Conservation (phyloP, 2,329 filamentous ascomycete genomes). For the Pseudogymnoascus sp. region DNA sequence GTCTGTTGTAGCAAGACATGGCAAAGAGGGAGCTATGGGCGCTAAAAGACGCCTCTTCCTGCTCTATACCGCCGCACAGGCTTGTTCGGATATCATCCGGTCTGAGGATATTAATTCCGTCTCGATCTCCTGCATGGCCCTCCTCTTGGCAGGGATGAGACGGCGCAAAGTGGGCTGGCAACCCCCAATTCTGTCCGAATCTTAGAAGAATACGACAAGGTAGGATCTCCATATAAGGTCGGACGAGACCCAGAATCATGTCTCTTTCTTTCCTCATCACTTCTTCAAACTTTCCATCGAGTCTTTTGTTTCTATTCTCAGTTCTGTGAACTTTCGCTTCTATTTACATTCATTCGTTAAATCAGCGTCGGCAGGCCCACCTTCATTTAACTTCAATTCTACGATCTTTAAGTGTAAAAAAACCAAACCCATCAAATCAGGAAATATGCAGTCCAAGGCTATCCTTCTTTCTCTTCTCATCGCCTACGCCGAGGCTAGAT, state of each 20-base stretch:
- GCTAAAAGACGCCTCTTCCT: neutral
- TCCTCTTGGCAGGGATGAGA: conserved; percentile 4
- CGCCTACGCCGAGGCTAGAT: conserved; percentile 32
- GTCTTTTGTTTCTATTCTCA: conserved; percentile 22
- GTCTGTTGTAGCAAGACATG: neutral
- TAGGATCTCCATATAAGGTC: conserved; percentile 2
- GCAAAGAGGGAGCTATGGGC: conserved; percentile 4
- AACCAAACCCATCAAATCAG: neutral
- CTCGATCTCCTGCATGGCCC: neutral
- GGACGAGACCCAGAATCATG: conserved; percentile 4
- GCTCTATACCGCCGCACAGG: neutral
- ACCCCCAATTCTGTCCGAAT: neutral
- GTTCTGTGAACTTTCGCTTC: conserved; percentile 29
- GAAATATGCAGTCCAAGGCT: conserved; percentile 24
- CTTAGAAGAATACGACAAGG: neutral
- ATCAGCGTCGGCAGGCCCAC: conserved; percentile 20
- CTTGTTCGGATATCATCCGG: neutral
- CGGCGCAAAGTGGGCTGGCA: neutral
- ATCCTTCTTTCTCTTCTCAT: conserved; percentile 21
- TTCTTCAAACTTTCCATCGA: conserved; percentile 14
- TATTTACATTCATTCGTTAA: conserved; percentile 20
- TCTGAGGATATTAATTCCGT: neutral
- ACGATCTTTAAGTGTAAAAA: conserved; percentile 8
- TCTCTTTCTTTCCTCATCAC: conserved; percentile 16
- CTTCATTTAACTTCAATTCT: conserved; percentile 11